Base-by-base conservation (phyloP, 495 filamentous ascomycete genomes). In the Chaetomium tenue region DNA sequence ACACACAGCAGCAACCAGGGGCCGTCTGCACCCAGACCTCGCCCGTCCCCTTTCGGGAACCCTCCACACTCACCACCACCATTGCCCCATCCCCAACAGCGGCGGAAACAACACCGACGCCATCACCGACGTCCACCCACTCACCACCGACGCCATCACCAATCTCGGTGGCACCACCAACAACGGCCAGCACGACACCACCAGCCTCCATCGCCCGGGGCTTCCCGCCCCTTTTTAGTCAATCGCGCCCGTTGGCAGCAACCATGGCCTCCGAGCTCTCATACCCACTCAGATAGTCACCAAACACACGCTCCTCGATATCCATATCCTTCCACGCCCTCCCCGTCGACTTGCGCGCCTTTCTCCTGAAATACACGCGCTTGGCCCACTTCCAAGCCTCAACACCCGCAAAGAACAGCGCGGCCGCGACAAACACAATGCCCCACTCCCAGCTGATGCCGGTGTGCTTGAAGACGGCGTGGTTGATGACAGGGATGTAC, bases 361-460 rank as follows among this genome's bases (percentile, higher is more conserved):
- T 0, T 0, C 68, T 33, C 0, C 73, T 48, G 13, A 75, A 66
- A 20, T 61, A 75, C 0, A 73, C 67, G 1, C 89, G 76, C 76
- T 91, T 91, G 3, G 66, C 72, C 65, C 78, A 83, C 74, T 90
- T 90, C 87, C 86, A 91, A 22, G 75, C 75, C 75, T 89, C 89
- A 46, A 89, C 77, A 46, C 86, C 83, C 0, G 70, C 68, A 30
- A 91, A 79, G 67, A 88, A 91, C 16, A 89, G 67, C 39, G 83
- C 72, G 2, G 82, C 82, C 15, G 83, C 83, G 7, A 81, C 82
- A 48, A 87, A 74, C 0, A 84, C 85, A 22, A 88, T 71, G 8
- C 79, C 85, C 89, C 89, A 91, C 71, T 91, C 89, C 89, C 89
- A 91, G 51, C 66, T 78, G 50, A 92, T 91, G 5, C 81, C 82